phyloP scores from a whole-genome alignment of 108 stramenopile species.

The Fragilariopsis cylindrus region DNA sequence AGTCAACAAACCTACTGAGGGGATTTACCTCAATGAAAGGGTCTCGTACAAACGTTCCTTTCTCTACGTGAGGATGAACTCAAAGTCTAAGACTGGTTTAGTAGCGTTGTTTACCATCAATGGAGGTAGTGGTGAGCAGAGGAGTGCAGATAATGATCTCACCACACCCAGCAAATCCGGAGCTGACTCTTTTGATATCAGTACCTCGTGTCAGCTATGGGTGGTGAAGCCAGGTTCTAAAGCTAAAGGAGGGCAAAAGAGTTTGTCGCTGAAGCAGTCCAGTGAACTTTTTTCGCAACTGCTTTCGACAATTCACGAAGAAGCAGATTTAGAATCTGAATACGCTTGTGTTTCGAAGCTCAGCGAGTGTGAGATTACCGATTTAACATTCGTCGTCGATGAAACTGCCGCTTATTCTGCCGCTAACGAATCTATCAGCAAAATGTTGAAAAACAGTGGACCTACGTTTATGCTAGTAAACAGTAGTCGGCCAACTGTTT shows the following conservation, averaged over 20 bases:
- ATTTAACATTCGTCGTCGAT: slow-evolving; percentile 56
- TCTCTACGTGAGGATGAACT: slow-evolving; percentile 73
- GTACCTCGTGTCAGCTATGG: slow-evolving; percentile 69
- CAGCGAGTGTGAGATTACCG: slow-evolving; percentile 52
- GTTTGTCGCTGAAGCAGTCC: slow-evolving; percentile 65
- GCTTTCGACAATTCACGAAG: slow-evolving; percentile 61
- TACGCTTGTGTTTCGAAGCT: slow-evolving; percentile 59
- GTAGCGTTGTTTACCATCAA: slow-evolving; percentile 73
- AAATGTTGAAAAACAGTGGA: slow-evolving; percentile 76
- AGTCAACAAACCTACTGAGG: slow-evolving; percentile 59
- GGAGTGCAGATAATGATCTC: slow-evolving; percentile 35
- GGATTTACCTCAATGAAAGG: slow-evolving; percentile 60
- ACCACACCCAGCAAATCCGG: slow-evolving; percentile 36
- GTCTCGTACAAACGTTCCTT: slow-evolving; percentile 79
- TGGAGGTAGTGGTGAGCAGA: slow-evolving; percentile 48
- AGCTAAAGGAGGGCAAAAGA: slow-evolving; percentile 53
- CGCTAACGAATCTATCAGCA: slow-evolving; percentile 73
- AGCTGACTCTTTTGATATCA: slow-evolving; percentile 46
- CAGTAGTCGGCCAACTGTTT: slow-evolving; percentile 47
- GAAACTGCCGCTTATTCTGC: slow-evolving; percentile 63
- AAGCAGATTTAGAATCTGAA: slow-evolving; percentile 53
- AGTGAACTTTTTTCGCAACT: slow-evolving; percentile 67
- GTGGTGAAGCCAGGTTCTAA: slow-evolving; percentile 78
- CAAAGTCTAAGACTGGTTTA: slow-evolving; percentile 67
- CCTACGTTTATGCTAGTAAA: slow-evolving; percentile 85